A percentile compares a stretch with the other conserved stretches of the same genome.
phyloP scores from a whole-genome alignment of 2,329 filamentous ascomycete species.

The Colletotrichum sp. region DNA sequence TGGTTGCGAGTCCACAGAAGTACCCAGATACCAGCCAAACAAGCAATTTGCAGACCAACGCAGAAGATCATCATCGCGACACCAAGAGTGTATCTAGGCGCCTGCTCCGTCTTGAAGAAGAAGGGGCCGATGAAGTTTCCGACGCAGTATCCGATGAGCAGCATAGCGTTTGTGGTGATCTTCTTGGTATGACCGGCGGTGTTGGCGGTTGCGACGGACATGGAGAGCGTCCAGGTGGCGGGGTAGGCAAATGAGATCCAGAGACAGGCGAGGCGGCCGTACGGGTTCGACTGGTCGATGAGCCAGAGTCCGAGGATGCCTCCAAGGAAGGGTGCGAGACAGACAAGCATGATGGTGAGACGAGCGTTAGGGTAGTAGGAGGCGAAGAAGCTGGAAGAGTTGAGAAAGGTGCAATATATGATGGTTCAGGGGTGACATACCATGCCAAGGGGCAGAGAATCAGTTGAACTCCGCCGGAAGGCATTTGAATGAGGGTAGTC shows the following conservation, averaged over 20 bases:
- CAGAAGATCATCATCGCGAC: conserved; percentile 27
- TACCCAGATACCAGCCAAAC: not conserved
- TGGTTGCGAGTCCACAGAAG: conserved; percentile 6
- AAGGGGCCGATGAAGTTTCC: conserved; percentile 69
- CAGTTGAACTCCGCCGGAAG: conserved; percentile 52
- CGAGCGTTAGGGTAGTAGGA: conserved; percentile 16
- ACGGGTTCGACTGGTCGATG: conserved; percentile 12
- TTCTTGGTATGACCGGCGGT: conserved; percentile 73
- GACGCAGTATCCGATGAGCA: conserved; percentile 10
- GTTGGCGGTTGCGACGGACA: conserved; percentile 61
- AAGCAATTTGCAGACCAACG: conserved; percentile 8
- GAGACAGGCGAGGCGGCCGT: conserved; percentile 27
- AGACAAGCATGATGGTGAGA: conserved; percentile 21
- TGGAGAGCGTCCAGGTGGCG: conserved; percentile 20
- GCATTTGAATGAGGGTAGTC: conserved; percentile 70
- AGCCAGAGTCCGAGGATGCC: conserved; percentile 21
- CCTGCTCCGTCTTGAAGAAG: conserved; percentile 40
- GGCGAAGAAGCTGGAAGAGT: not conserved
- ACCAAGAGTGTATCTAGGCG: conserved; percentile 29
- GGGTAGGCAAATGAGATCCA: conserved; percentile 33
- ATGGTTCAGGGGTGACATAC: not conserved
- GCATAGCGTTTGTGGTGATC: conserved; percentile 59
- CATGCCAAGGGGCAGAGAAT: conserved; percentile 14
- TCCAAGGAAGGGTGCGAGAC: conserved; percentile 19
- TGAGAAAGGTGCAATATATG: not conserved